These are phyloP conservation scores for Thuidium tamariscinum DNA, from an alignment of 225 moss, liverwort and hornwort species.

Conservation along the genomic window DNA sequence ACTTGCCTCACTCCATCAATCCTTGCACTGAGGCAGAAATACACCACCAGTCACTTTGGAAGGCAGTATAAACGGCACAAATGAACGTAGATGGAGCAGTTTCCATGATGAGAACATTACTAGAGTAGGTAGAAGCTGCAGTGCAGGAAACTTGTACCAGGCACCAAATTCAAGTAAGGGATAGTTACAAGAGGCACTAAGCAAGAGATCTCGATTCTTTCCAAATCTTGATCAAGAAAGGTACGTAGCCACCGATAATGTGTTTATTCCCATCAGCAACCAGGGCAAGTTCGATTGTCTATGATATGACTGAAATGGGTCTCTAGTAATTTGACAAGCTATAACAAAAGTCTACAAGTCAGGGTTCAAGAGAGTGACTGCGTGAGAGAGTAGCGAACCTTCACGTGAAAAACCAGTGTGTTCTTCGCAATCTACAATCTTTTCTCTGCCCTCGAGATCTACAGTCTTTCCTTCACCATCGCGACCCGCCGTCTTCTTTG, in stretches of 20 bases:
- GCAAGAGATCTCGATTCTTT: not conserved
- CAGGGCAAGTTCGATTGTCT: not conserved
- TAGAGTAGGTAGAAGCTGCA: not conserved
- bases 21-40: not conserved
- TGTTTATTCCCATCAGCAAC: not conserved
- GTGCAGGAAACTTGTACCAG: not conserved
- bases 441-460: not conserved
- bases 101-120: not conserved
- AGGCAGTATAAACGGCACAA: not conserved
- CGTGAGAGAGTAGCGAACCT: constrained; percentile 1
- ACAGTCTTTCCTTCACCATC: not conserved
- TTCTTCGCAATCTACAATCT: not conserved
- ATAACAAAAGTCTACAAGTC: not conserved
- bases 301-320: not conserved
- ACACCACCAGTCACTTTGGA: not conserved
- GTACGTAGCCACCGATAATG: not conserved
- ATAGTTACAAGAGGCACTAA: not conserved
- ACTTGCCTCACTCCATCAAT: not conserved
- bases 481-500: not conserved
- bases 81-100: not conserved
- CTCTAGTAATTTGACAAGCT: not conserved
- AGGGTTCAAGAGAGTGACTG: not conserved
- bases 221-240: not conserved
- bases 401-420: not conserved
- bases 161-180: not conserved